phyloP scores from a whole-genome alignment of 139 green algal genomes.

The Dunaliella primolecta region DNA sequence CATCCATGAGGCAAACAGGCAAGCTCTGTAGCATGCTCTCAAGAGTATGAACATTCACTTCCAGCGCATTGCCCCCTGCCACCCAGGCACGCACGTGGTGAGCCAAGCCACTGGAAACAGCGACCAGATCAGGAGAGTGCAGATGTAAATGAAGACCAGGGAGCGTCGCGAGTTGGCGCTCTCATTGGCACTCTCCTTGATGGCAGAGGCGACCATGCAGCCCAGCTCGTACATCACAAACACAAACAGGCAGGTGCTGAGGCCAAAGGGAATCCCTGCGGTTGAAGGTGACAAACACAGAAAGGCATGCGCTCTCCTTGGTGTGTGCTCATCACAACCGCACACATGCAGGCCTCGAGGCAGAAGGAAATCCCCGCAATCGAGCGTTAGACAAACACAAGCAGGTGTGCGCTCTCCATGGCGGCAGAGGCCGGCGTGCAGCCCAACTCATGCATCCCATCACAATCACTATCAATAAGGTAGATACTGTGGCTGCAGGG shows the following conservation, averaged over 20 bases:
- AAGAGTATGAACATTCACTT: no score
- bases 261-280: conserved; percentile 20
- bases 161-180: conserved; percentile 2
- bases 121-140: conserved; percentile 34
- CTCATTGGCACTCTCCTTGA: conserved; percentile 9
- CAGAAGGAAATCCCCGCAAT: no score
- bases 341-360: background rate
- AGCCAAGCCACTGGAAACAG: conserved; percentile 25
- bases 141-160: conserved; percentile 37
- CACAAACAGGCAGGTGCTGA: conserved; percentile 14
- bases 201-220: conserved; percentile 25
- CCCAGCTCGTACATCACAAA: conserved; percentile 35
- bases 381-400: no score
- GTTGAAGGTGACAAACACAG: background rate
- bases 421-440: no score
- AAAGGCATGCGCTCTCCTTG: background rate
- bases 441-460: no score
- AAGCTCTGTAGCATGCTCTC: no score
- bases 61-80: no score
- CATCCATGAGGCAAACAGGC: no score
- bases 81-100: background rate
- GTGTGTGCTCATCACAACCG: background rate
- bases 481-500: no score
- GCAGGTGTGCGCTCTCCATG: no score
- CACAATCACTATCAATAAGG: no score